Evolutionary conservation across 2,329 filamentous ascomycete species (phyloP).

Genomic region (Scedosporium minutisporum): DNA sequence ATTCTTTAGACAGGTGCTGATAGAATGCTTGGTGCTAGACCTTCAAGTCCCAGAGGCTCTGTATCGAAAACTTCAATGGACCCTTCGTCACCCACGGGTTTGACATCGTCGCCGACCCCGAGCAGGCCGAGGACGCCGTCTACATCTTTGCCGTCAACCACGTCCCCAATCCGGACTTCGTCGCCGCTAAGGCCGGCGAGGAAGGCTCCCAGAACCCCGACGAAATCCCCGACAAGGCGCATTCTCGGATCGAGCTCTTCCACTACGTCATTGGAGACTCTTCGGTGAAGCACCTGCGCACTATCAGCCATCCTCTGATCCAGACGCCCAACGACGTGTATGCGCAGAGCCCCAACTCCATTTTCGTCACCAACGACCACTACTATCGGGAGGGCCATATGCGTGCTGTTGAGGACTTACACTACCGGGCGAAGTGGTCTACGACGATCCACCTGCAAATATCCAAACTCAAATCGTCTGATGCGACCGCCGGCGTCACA

Average conservation of each 20-base stretch:
- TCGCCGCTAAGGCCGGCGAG: conserved; percentile 13
- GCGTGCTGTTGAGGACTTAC: conserved; percentile 37
- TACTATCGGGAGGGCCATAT: conserved; percentile 36
- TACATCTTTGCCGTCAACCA: conserved; percentile 56
- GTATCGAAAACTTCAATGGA: conserved; percentile 38
- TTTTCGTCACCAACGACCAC: conserved; percentile 55
- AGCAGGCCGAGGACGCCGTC: conserved; percentile 28
- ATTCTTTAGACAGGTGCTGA: not conserved
- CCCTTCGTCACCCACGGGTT: conserved; percentile 52
- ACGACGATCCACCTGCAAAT: conserved; percentile 29
- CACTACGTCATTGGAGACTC: conserved; percentile 36
- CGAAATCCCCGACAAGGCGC: conserved; percentile 23
- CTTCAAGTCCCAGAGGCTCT: conserved; percentile 32
- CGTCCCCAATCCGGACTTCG: conserved; percentile 35
- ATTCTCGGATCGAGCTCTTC: conserved; percentile 50
- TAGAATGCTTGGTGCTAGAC: conserved; percentile 22
- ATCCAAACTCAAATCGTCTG: conserved; percentile 8
- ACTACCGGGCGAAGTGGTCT: conserved; percentile 34
- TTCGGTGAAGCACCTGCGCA: conserved; percentile 36
- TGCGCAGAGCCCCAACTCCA: conserved; percentile 32
- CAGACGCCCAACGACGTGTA: conserved; percentile 50
- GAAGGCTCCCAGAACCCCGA: not conserved
- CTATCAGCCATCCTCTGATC: conserved; percentile 42
- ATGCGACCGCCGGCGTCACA: conserved; percentile 25
- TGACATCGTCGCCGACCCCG: conserved; percentile 43